Evolutionary conservation across 495 filamentous ascomycete species (phyloP), one percentile per base, ranked within the genome.

Genomic region (Coniosporium apollinis): DNA sequence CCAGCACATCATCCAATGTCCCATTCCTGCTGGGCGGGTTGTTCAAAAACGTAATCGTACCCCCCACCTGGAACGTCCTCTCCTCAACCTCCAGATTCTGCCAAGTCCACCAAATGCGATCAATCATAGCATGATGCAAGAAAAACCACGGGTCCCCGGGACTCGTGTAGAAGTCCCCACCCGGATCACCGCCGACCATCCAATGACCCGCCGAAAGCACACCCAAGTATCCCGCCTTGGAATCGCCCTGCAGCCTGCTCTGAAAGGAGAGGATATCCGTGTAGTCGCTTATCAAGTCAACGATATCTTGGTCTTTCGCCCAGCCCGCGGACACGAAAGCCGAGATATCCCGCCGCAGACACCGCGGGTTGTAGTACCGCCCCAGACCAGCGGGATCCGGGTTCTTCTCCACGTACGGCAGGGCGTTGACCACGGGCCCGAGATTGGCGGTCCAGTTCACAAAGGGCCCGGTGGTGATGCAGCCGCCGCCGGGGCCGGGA

Each of bases 51-150:
- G 73, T 77, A 11, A 59, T 57, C 18, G 66, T 77, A 0, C 70
- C 72, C 16, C 52, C 57, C 40, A 70, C 58, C 17, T 52, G 58
- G 25, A 42, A 42, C 34, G 44, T 48, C 4, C 72, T 56, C 15
- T 57, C 54, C 34, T 44, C 33, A 15, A 58, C 49, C 43, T 80
- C 65, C 34, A 67, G 45, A 32, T 61, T 67, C 56, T 82, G 76
- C 78, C 79, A 82, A 18, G 73, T 71, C 67, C 72, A 76, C 60
- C 66, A 82, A 3, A 71, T 47, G 24, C 70, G 67, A 52, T 83
- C 79, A 36, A 85, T 66, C 60, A 71, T 69, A 3, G 63, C 69
- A 49, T 83, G 78, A 50, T 82, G 77, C 15, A 75, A 60, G 45
- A 59, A 82, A 54, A 83, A 82, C 9, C 59, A 65, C 5, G 76